phyloP scores from a whole-genome alignment of 2,329 filamentous ascomycete genomes.

The Penicillium sp. region DNA sequence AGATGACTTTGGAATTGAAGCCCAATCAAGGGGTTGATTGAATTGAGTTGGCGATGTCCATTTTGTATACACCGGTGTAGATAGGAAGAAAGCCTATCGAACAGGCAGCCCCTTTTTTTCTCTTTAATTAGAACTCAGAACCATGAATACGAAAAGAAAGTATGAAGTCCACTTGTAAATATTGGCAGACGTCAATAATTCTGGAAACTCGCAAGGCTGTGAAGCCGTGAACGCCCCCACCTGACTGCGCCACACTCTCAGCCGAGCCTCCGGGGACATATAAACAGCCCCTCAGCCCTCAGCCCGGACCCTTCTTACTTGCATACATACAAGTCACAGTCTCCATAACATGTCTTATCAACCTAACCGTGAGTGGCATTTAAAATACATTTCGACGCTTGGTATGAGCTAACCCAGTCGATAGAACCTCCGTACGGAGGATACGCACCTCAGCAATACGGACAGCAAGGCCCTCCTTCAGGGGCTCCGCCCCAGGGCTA shows the following conservation, averaged over 20 bases:
- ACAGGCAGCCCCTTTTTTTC: not conserved
- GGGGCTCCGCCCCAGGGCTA: slow-evolving; percentile 27
- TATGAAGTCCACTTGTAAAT: not conserved
- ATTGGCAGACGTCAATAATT: not conserved
- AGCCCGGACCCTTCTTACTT: not conserved
- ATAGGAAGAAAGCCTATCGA: not conserved
- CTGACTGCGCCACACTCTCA: slow-evolving; percentile 21
- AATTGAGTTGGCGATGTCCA: not conserved
- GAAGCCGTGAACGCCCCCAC: slow-evolving; percentile 19
- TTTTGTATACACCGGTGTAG: not conserved
- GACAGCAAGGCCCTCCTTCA: slow-evolving; percentile 21
- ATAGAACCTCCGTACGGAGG: slow-evolving; percentile 28
- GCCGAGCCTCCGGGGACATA: not conserved
- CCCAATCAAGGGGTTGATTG: not conserved
- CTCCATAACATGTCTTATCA: slow-evolving; percentile 20
- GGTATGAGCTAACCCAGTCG: not conserved
- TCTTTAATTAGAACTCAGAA: slow-evolving; percentile 1
- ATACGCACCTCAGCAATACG: slow-evolving; percentile 29
- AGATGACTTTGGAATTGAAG: not conserved
- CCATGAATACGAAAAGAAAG: not conserved
- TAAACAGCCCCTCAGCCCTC: slow-evolving; percentile 1
- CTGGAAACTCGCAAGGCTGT: slow-evolving; percentile 15
- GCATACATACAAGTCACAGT: not conserved
- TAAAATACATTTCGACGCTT: not conserved
- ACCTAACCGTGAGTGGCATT: slow-evolving; percentile 21